Conservation (phyloP, 129 eudicot genomes). For the Centaurea solstitialis region DNA sequence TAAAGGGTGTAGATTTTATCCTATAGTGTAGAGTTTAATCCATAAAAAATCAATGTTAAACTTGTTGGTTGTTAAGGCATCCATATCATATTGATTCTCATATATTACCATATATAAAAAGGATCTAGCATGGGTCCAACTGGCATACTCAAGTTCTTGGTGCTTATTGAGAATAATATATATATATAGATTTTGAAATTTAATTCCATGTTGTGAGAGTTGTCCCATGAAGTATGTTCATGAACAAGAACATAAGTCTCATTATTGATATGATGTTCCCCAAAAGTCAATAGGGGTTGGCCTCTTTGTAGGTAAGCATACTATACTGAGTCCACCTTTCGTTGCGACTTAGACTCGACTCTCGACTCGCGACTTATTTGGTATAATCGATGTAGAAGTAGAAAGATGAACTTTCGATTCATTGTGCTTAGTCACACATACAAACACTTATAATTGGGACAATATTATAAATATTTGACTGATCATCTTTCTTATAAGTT, state of each 20-base stretch:
- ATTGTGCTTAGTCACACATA: too few relatives aligned
- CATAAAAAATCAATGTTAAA: neutral
- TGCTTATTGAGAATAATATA: neutral
- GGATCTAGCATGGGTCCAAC: slow-evolving; percentile 21
- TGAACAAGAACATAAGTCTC: neutral
- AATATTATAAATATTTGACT: too few relatives aligned
- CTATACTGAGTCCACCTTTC: neutral
- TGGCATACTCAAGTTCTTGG: neutral
- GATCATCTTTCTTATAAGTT: too few relatives aligned
- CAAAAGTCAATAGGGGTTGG: neutral
- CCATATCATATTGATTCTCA: slow-evolving; percentile 7
- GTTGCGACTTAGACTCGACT: neutral
- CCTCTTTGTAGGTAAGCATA: neutral
- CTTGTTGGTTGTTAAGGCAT: slow-evolving; percentile 11
- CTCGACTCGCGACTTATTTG: too few relatives aligned
- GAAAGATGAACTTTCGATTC: neutral
- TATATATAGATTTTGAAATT: neutral
- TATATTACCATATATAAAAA: neutral
- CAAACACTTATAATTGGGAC: too few relatives aligned
- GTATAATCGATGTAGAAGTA: too few relatives aligned
- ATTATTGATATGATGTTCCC: neutral
- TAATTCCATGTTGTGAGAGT: neutral
- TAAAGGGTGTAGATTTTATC: neutral
- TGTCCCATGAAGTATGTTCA: neutral
- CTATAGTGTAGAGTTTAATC: neutral